Percentiles rank a stretch among this genome's conserved stretches.
Conservation (phyloP, 192 early-diverging fungal genomes). For the Funneliformis mosseae region DNA sequence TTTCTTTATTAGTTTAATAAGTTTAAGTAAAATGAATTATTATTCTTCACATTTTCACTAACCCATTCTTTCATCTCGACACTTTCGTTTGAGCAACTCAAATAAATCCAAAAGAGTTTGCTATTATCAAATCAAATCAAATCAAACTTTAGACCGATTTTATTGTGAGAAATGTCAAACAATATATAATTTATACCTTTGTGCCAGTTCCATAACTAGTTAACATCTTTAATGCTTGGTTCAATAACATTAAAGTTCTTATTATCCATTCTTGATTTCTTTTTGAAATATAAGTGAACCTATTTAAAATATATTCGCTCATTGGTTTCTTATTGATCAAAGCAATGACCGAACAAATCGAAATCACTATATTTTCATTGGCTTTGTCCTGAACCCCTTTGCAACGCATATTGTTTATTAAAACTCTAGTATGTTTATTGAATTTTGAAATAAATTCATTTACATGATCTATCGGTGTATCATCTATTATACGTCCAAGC, state of each 20-base stretch:
- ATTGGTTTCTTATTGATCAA: neutral
- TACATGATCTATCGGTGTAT: neutral
- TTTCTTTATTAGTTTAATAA: neutral
- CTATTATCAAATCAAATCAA: neutral
- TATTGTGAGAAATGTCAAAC: neutral
- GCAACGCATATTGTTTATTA: neutral
- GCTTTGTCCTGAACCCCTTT: neutral
- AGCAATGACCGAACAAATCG: neutral
- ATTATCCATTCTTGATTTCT: constrained; percentile 1
- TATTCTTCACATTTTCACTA: neutral
- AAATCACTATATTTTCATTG: neutral
- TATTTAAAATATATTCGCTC: neutral
- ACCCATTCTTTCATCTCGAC: neutral
- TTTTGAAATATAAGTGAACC: neutral
- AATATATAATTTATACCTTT: neutral
- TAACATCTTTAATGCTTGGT: neutral
- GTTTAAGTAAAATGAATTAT: neutral
- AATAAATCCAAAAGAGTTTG: neutral
- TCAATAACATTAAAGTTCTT: neutral
- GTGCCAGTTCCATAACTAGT: neutral
- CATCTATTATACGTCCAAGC: neutral
- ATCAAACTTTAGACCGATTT: neutral
- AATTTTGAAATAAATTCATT: neutral
- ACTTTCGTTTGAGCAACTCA: neutral
- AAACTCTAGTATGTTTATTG: neutral